phyloP scores from a whole-genome alignment of 306 rosid genomes.

The Fagus sylvatica region DNA sequence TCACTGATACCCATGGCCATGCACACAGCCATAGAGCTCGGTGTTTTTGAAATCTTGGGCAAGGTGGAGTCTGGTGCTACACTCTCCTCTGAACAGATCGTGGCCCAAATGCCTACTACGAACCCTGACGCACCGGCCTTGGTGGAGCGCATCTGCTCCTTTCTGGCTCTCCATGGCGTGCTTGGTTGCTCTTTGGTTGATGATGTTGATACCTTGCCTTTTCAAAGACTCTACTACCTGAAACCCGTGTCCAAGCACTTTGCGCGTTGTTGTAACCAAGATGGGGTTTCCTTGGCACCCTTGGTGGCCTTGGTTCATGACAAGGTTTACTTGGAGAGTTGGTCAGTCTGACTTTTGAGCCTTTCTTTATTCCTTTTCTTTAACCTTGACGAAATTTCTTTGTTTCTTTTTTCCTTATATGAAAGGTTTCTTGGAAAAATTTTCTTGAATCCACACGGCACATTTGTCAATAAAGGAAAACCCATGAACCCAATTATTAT shows the following conservation, averaged over 20 bases:
- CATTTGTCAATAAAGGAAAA: no score
- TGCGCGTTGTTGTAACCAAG: constrained; percentile 20
- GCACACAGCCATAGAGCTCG: constrained; percentile 44
- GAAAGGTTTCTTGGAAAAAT: no score
- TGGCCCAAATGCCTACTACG: constrained; percentile 16
- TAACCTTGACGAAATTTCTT: no score
- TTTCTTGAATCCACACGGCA: no score
- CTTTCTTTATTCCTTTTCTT: no score
- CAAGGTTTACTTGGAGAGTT: constrained; percentile 34
- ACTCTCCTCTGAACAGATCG: constrained; percentile 42
- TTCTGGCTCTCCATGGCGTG: constrained; percentile 46
- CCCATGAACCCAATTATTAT: no score
- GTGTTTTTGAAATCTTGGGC: constrained; percentile 50
- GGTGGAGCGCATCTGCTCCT: constrained; percentile 56
- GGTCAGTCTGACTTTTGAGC: constrained; percentile 25
- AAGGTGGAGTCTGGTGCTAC: constrained; percentile 30
- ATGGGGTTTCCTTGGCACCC: constrained; percentile 50
- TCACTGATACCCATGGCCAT: constrained; percentile 36
- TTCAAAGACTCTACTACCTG: constrained; percentile 38
- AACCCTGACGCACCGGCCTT: constrained; percentile 45
- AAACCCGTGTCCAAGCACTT: constrained; percentile 38
- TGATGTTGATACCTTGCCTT: not conserved
- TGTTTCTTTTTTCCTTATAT: no score
- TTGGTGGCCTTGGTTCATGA: constrained; percentile 23
- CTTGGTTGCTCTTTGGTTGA: constrained; percentile 27